Conservation (phyloP, 73 alveolate genomes). For the Symbiodinium pilosum region DNA sequence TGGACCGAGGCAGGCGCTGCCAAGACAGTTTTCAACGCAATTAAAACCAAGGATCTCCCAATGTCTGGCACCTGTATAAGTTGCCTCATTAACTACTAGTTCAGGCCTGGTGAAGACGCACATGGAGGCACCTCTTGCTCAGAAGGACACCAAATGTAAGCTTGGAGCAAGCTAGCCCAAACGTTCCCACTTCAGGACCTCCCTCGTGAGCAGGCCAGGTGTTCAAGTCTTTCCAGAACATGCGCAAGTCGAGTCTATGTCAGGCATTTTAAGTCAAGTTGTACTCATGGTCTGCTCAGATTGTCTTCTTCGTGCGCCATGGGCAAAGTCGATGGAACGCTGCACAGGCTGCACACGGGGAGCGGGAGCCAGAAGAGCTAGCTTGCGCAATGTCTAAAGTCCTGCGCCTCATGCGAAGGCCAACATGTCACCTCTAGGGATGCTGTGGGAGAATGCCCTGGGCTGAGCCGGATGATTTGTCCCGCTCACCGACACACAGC, state of each 20-base stretch:
- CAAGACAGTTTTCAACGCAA: not conserved
- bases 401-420: not conserved
- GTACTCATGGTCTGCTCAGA: not conserved
- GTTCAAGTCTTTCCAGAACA: not conserved
- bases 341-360: constrained; percentile 34
- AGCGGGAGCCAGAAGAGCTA: too few species aligned
- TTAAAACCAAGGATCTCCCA: too few species aligned
- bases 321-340: constrained; percentile 84
- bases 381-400: too few species aligned
- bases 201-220: constrained; percentile 37
- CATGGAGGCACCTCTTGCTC: not conserved
- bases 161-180: too few species aligned
- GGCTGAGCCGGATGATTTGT: not conserved
- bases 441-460: constrained; percentile 77
- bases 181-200: constrained; percentile 29
- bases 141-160: not conserved
- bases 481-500: too few species aligned
- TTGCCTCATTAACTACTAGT: too few species aligned
- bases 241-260: not conserved
- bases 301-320: constrained; percentile 71
- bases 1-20: not conserved
- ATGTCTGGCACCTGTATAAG: too few species aligned
- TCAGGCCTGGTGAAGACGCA: too few species aligned
- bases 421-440: constrained; percentile 55
- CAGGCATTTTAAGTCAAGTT: not conserved